Conservation (phyloP, 1,284 basidiomycete species). For the Sanghuangporus baumii region DNA sequence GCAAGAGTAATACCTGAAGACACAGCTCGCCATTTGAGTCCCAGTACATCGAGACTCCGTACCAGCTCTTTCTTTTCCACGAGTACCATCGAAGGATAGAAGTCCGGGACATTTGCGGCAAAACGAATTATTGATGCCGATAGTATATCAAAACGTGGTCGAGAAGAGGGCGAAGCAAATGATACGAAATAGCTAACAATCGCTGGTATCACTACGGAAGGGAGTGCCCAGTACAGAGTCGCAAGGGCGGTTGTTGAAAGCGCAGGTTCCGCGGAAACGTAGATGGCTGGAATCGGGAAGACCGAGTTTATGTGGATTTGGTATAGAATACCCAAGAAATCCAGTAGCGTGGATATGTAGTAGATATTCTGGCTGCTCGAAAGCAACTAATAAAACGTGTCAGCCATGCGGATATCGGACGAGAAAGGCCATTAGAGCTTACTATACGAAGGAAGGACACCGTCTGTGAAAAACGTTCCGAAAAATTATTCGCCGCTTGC, state of each 20-base stretch:
- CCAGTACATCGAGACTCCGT: conserved; percentile 40
- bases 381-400: conserved; percentile 6
- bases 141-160: conserved; percentile 46
- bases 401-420: not conserved
- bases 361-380: conserved; percentile 17
- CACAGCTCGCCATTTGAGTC: conserved; percentile 45
- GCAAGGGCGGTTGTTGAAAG: conserved; percentile 44
- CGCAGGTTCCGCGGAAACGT: conserved; percentile 34
- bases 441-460: conserved; percentile 2
- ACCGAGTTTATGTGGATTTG: conserved; percentile 19
- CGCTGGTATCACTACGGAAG: conserved; percentile 48
- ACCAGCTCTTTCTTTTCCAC: conserved; percentile 26
- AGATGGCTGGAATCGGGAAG: conserved; percentile 41
- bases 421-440: not conserved
- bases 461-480: not conserved
- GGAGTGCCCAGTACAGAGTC: conserved; percentile 46
- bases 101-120: conserved; percentile 48
- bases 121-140: conserved; percentile 55
- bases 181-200: conserved; percentile 52
- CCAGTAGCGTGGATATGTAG: conserved; percentile 12
- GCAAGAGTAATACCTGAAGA: conserved; percentile 47
- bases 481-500: not conserved
- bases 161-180: conserved; percentile 32
- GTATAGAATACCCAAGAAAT: conserved; percentile 18
- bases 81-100: conserved; percentile 31